Evolutionary conservation across 2,329 filamentous ascomycete genomes (phyloP).

Genomic region (Pseudogymnoascus sp.): DNA sequence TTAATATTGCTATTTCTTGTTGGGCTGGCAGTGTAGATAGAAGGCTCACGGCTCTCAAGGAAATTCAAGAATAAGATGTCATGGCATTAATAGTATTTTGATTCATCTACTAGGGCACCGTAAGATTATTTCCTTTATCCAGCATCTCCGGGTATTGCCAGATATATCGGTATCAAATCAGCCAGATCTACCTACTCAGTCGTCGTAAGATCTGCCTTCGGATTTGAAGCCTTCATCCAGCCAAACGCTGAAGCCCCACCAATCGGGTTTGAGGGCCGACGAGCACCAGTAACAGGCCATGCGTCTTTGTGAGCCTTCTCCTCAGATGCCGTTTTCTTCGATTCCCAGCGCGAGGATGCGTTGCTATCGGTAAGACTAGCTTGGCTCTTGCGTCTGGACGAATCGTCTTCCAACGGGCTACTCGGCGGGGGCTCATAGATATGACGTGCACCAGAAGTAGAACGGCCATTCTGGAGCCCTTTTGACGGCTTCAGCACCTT

Average conservation of each 20-base stretch:
- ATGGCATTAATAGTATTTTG: neutral
- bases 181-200: slow-evolving; percentile 11
- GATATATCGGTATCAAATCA: slow-evolving; percentile 1
- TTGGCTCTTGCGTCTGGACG: slow-evolving; percentile 46
- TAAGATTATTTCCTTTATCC: neutral
- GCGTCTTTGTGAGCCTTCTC: slow-evolving; percentile 21
- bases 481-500: slow-evolving; percentile 75
- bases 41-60: neutral
- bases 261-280: slow-evolving; percentile 68
- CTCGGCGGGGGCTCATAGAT: slow-evolving; percentile 44
- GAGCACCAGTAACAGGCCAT: slow-evolving; percentile 26
- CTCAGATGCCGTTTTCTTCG: slow-evolving; percentile 39
- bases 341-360: slow-evolving; percentile 39
- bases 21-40: neutral
- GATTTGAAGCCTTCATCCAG: slow-evolving; percentile 65
- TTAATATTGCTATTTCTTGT: neutral
- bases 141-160: neutral
- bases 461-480: slow-evolving; percentile 30
- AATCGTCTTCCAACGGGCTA: slow-evolving; percentile 36
- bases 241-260: slow-evolving; percentile 90
- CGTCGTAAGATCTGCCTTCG: slow-evolving; percentile 28
- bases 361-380: slow-evolving; percentile 29
- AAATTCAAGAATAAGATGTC: neutral
- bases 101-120: neutral
- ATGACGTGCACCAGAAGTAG: slow-evolving; percentile 33